Percentiles rank a stretch among this genome's conserved stretches.
Evolutionary conservation across 805 yeast species (phyloP).

Genomic region (Suhomyces sp.): DNA sequence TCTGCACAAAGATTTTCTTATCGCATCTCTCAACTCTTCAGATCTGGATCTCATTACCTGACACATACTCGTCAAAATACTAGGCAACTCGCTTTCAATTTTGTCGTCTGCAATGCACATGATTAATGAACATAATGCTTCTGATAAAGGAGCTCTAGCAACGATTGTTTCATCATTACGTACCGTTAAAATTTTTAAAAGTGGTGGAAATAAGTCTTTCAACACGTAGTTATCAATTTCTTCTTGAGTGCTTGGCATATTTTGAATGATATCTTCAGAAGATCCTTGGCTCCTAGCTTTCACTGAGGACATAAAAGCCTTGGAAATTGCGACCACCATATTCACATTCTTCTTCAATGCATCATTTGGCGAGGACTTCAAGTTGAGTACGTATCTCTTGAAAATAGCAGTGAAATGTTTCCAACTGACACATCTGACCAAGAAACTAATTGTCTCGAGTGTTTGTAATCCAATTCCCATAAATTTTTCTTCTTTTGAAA

Average conservation of each 20-base stretch:
- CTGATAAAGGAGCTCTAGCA: conserved; percentile 73
- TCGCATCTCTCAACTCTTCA: conserved; percentile 84
- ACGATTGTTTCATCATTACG: conserved; percentile 79
- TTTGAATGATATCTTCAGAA: conserved; percentile 17
- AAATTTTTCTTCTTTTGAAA: conserved; percentile 52
- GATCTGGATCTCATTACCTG: conserved; percentile 82
- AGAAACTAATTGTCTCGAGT: conserved; percentile 53
- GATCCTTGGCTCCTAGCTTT: conserved; percentile 14
- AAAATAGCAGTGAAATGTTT: conserved; percentile 75
- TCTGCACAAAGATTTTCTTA: conserved; percentile 69
- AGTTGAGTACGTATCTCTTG: conserved; percentile 57
- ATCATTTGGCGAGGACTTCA: conserved; percentile 35
- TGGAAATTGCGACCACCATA: conserved; percentile 56
- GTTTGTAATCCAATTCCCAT: conserved; percentile 67
- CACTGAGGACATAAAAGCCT: conserved; percentile 43
- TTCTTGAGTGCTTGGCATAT: conserved; percentile 23
- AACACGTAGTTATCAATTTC: conserved; percentile 42
- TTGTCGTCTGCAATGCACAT: conserved; percentile 57
- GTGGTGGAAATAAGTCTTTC: conserved; percentile 56
- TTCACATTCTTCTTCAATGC: conserved; percentile 55
- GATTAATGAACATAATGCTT: conserved; percentile 69
- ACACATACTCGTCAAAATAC: conserved; percentile 79
- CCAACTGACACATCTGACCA: conserved; percentile 65
- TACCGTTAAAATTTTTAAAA: conserved; percentile 55
- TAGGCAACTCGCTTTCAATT: conserved; percentile 65